These are phyloP conservation scores for Kazachstania sp. DNA, from an alignment of 1,139 yeast species.

Conservation along the genomic window DNA sequence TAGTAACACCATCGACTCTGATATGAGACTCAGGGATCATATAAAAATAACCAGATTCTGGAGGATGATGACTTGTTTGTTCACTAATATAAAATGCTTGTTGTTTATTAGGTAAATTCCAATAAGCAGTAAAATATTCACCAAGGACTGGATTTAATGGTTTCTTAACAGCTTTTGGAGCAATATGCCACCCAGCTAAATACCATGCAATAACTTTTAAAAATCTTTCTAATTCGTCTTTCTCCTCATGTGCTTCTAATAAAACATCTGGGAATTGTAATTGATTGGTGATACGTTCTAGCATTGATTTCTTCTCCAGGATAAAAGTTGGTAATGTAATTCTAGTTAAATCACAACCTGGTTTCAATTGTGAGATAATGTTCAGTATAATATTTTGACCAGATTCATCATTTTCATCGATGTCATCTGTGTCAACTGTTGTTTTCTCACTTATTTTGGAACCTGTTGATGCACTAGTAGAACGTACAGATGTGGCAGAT, in stretches of 20 bases:
- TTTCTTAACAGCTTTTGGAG: slow-evolving; percentile 96
- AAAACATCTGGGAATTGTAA: slow-evolving; percentile 74
- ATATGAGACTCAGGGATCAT: slow-evolving; percentile 72
- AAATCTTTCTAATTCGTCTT: slow-evolving; percentile 60
- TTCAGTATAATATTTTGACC: slow-evolving; percentile 80
- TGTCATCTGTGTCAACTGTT: slow-evolving; percentile 45
- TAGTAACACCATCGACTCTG: slow-evolving; percentile 78
- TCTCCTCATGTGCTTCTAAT: slow-evolving; percentile 53
- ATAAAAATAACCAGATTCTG: slow-evolving; percentile 88
- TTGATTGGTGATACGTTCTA: slow-evolving; percentile 87
- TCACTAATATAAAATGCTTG: slow-evolving; percentile 82
- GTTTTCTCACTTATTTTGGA: neutral
- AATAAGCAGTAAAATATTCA: slow-evolving; percentile 80
- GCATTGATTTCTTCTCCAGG: slow-evolving; percentile 89
- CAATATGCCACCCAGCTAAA: slow-evolving; percentile 93
- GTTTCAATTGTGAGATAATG: slow-evolving; percentile 82
- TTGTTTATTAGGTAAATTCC: slow-evolving; percentile 71
- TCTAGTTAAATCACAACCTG: slow-evolving; percentile 82
- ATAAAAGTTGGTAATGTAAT: slow-evolving; percentile 94
- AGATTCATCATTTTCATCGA: slow-evolving; percentile 86
- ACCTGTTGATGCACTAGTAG: neutral
- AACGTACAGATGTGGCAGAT: slow-evolving; percentile 1
- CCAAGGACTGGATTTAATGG: slow-evolving; percentile 94
- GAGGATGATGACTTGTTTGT: slow-evolving; percentile 98
- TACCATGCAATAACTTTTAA: slow-evolving; percentile 76